Evolutionary conservation across 2,329 filamentous ascomycete species (phyloP), one percentile per base, ranked within the genome.

Genomic region (Fusarium sp.): DNA sequence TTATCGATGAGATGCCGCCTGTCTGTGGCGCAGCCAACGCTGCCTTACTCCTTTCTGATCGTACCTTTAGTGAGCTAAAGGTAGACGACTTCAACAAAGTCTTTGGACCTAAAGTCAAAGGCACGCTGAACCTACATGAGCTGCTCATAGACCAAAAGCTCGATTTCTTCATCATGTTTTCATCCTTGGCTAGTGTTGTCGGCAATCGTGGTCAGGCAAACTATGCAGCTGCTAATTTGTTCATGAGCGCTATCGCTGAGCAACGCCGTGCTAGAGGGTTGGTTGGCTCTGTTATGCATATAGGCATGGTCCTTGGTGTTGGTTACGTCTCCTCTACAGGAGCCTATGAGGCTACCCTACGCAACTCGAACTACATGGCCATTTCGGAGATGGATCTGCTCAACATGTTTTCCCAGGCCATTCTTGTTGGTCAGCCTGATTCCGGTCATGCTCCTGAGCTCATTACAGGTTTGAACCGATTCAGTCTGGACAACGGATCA

Each of bases 211-310:
- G 65, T 2, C 65, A 68, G 14, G 44, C 55, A 15, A 53, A 56
- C 26, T 68, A 68, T 14, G 41, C 61, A 6, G 56, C 62, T 7
- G 44, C 65, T 9, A 68, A 68, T 17, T n/a, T 60, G 5, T 68
- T 57, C 41, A 50, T 68, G 32, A 37, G 35, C 4, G 41, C 49
- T 2, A 40, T 68, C 2, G 65, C 56, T 3, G 35, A 38, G 14
- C 65, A 68, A 7, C 57, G 65, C 2, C 61, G 61, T 23, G 23
- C 26, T 14, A 48, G 38, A 6, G 65, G 61, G 4, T 30, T 66
- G 7, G 76, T 81, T 3, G 83, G 79, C 7, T 79, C 80, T 0
- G 69, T 75, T 12, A 76, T 86, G 8, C 76, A 86, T 63, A 76
- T 86, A 7, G 73, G 77, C 3, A 57, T 73, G 9, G 72, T 87